phyloP scores from a whole-genome alignment of 2,329 filamentous ascomycete species.

The Drechmeria coniospora region DNA sequence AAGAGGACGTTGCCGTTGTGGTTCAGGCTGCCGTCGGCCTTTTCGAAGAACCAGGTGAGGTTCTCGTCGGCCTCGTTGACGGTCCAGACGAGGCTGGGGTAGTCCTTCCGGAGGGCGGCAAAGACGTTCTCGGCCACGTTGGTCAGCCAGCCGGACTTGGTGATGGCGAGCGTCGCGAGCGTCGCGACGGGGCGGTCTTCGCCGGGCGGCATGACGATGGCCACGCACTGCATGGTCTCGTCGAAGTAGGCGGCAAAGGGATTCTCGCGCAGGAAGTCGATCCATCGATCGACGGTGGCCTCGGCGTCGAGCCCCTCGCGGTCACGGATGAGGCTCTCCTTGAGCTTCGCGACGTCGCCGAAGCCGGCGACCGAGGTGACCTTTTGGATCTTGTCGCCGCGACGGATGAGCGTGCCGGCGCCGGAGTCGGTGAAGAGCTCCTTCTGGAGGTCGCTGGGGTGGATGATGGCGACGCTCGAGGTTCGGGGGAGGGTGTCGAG shows the following conservation, averaged over 20 bases:
- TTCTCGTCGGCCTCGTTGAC: slow-evolving; percentile 94
- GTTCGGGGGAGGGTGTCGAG: slow-evolving; percentile 77
- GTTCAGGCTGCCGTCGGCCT: slow-evolving; percentile 82
- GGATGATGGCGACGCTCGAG: slow-evolving; percentile 93
- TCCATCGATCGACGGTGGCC: slow-evolving; percentile 73
- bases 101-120: slow-evolving; percentile 82
- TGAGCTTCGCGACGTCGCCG: slow-evolving; percentile 59
- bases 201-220: slow-evolving; percentile 65
- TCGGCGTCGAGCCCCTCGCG: slow-evolving; percentile 67
- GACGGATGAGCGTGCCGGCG: slow-evolving; percentile 80
- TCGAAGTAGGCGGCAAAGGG: slow-evolving; percentile 91
- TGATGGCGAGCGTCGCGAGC: slow-evolving; percentile 80
- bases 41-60: slow-evolving; percentile 95
- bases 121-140: slow-evolving; percentile 96
- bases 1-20: slow-evolving; percentile 82
- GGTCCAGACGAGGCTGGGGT: slow-evolving; percentile 86
- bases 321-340: slow-evolving; percentile 69
- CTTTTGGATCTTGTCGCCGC: slow-evolving; percentile 77
- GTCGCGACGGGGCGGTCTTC: slow-evolving; percentile 57
- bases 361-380: slow-evolving; percentile 60
- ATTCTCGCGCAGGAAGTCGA: slow-evolving; percentile 60
- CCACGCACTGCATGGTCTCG: slow-evolving; percentile 82
- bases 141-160: slow-evolving; percentile 84
- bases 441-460: slow-evolving; percentile 88
- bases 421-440: slow-evolving; percentile 94